Evolutionary conservation across 2,329 filamentous ascomycete genomes (phyloP).

Genomic region (Rutstroemia sp.): DNA sequence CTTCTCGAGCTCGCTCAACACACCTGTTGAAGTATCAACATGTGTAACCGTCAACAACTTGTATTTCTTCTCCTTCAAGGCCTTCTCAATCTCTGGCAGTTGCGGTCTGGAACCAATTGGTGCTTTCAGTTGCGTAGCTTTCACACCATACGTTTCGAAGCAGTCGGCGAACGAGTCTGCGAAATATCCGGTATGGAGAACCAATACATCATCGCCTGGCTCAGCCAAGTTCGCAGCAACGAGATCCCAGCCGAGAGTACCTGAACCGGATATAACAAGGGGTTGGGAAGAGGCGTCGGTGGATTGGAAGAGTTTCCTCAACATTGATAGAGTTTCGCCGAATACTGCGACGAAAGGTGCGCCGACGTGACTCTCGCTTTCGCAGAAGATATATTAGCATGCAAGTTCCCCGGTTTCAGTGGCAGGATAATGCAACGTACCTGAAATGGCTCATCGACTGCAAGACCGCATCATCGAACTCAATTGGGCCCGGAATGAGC

Average conservation of each 20-base stretch:
- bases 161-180: constrained; percentile 92
- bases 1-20: constrained; percentile 82
- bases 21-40: constrained; percentile 94
- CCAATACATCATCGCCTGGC: constrained; percentile 80
- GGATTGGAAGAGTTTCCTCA: constrained; percentile 92
- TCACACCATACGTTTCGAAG: constrained; percentile 82
- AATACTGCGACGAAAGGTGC: constrained; percentile 84
- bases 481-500: constrained; percentile 94
- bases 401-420: too few species aligned
- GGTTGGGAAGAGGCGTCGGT: constrained; percentile 76
- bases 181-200: constrained; percentile 96
- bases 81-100: constrained; percentile 79
- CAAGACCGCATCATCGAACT: constrained; percentile 95
- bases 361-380: constrained; percentile 88
- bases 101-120: constrained; percentile 83
- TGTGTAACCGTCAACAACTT: constrained; percentile 94
- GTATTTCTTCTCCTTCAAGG: constrained; percentile 83
- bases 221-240: constrained; percentile 92
- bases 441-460: constrained; percentile 93
- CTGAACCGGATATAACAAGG: constrained; percentile 88
- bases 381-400: neutral
- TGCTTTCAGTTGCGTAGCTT: constrained; percentile 82
- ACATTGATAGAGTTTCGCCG: constrained; percentile 78
- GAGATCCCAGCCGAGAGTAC: constrained; percentile 93
- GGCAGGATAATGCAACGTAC: constrained; percentile 37